phyloP scores from a whole-genome alignment of 1,284 basidiomycete genomes.

The Cutaneotrichosporon mucoides region DNA sequence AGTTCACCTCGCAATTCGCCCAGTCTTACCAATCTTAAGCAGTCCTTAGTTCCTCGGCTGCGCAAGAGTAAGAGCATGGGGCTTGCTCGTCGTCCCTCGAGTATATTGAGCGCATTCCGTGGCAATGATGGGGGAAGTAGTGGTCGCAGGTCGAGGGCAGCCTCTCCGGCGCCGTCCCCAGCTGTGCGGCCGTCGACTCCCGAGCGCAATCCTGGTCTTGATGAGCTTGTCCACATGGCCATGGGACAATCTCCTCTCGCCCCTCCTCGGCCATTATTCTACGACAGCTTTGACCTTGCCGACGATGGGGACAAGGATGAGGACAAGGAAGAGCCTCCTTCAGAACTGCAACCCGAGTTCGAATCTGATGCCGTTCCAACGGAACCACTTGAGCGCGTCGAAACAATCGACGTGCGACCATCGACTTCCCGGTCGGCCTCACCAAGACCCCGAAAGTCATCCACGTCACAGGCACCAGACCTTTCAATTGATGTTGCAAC shows the following conservation, averaged over 20 bases:
- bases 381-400: background rate
- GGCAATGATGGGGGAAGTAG: background rate
- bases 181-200: background rate
- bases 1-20: background rate
- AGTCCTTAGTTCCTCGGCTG: conserved; percentile 12
- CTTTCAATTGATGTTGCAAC: background rate
- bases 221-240: background rate
- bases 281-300: conserved; percentile 16
- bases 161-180: background rate
- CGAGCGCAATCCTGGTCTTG: background rate
- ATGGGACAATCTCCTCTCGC: conserved; percentile 5
- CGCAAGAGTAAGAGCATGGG: conserved; percentile 17
- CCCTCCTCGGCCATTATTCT: conserved; percentile 13
- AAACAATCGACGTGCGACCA: background rate
- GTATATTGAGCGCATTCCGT: background rate
- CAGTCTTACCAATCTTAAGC: conserved; percentile 6
- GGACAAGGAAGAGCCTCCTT: background rate
- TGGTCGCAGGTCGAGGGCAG: background rate
- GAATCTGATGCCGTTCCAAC: background rate
- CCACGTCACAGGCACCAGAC: conserved; percentile 1
- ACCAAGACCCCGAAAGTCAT: background rate
- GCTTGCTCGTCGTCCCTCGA: conserved; percentile 1
- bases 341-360: background rate
- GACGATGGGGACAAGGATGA: background rate
- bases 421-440: background rate